Conservation (phyloP, 192 early-diverging fungal species). For the Glomus cerebriforme region DNA sequence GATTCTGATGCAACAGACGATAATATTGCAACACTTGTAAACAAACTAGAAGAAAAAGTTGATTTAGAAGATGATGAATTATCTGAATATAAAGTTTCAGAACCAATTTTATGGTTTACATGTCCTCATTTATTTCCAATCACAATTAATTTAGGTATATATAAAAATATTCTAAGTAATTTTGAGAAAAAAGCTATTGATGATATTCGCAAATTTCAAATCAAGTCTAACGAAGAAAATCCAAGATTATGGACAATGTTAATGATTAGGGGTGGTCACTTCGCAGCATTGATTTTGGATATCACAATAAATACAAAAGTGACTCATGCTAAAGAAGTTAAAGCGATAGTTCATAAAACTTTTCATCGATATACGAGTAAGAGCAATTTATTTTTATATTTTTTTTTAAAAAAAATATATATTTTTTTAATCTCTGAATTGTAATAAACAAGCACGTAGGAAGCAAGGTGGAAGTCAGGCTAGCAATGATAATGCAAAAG, state of each 20-base stretch:
- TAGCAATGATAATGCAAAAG: constrained; percentile 77
- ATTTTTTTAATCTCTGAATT: not conserved
- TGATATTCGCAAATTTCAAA: not conserved
- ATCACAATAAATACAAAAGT: constrained; percentile 45
- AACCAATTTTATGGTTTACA: constrained; percentile 18
- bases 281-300: constrained; percentile 88
- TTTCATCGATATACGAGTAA: constrained; percentile 93
- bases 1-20: constrained; percentile 2
- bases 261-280: constrained; percentile 84
- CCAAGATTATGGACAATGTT: constrained; percentile 73
- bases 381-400: constrained; percentile 3
- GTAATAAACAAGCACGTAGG: constrained; percentile 58
- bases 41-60: constrained; percentile 11
- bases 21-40: not conserved
- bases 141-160: constrained; percentile 28
- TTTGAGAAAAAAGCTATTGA: not conserved
- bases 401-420: not conserved
- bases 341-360: constrained; percentile 82
- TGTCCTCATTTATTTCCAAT: constrained; percentile 37
- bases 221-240: constrained; percentile 9
- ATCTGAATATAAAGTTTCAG: not conserved
- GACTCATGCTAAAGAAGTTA: constrained; percentile 36
- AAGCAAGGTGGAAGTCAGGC: constrained; percentile 96
- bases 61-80: constrained; percentile 34
- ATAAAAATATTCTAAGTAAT: constrained; percentile 11